phyloP scores from a whole-genome alignment of 2,329 filamentous ascomycete species.

The Pseudophaeomoniella oleicola region DNA sequence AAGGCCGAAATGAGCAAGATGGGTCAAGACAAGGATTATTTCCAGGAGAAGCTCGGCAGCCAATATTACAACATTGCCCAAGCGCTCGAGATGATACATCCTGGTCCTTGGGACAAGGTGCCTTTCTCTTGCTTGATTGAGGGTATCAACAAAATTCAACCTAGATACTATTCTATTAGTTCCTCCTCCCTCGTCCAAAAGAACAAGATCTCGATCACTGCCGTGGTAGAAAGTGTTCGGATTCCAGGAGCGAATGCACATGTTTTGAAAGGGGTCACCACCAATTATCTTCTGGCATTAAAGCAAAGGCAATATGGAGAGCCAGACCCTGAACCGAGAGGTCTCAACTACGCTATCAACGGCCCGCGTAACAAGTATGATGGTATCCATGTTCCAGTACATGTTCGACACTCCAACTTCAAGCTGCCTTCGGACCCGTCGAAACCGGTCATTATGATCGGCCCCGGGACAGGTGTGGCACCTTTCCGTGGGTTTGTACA shows the following conservation, averaged over 20 bases:
- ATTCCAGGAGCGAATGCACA: constrained; percentile 57
- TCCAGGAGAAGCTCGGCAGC: constrained; percentile 68
- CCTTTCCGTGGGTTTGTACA: constrained; percentile 94
- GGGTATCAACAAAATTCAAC: constrained; percentile 85
- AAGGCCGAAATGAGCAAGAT: constrained; percentile 83
- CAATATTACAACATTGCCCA: constrained; percentile 84
- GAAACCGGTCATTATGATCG: constrained; percentile 91
- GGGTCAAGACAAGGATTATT: constrained; percentile 88
- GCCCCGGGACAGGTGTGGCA: constrained; percentile 89
- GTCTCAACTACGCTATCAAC: constrained; percentile 69
- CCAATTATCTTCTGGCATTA: constrained; percentile 87
- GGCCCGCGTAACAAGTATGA: constrained; percentile 96
- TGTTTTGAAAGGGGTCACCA: constrained; percentile 84
- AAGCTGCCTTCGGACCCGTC: constrained; percentile 91
- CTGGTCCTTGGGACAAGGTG: constrained; percentile 65
- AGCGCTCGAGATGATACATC: constrained; percentile 58
- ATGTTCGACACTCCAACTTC: constrained; percentile 97
- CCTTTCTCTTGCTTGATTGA: constrained; percentile 94
- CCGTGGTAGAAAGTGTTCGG: constrained; percentile 73
- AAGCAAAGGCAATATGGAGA: constrained; percentile 96
- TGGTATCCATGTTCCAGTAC: constrained; percentile 84
- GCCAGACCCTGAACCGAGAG: constrained; percentile 64
- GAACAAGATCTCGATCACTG: constrained; percentile 88
- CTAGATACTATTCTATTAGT: constrained; percentile 97
- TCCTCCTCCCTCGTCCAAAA: constrained; percentile 91